These are phyloP conservation scores for Aspergillus sp. DNA, from an alignment of 2,329 filamentous ascomycete species.

Conservation along the genomic window DNA sequence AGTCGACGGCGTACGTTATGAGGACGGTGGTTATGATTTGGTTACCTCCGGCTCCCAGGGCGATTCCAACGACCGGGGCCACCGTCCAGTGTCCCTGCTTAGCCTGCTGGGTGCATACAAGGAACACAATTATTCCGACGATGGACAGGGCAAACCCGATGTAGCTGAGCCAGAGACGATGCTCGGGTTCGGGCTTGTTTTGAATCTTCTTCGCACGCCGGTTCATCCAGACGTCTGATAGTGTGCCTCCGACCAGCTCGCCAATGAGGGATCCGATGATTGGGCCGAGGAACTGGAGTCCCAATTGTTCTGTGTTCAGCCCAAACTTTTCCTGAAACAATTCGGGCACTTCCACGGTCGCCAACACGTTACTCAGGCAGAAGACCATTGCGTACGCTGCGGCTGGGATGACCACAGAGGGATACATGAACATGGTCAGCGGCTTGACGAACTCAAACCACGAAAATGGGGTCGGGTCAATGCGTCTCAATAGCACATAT, in stretches of 20 bases:
- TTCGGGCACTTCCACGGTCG: slow-evolving; percentile 61
- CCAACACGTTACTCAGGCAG: slow-evolving; percentile 53
- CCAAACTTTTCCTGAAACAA: slow-evolving; percentile 57
- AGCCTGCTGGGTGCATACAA: slow-evolving; percentile 54
- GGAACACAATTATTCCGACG: slow-evolving; percentile 57
- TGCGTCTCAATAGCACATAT: slow-evolving; percentile 49
- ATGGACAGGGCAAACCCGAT: slow-evolving; percentile 53
- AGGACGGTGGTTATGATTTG: slow-evolving; percentile 64
- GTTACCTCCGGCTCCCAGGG: slow-evolving; percentile 56
- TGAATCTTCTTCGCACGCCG: slow-evolving; percentile 28
- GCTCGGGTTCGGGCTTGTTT: slow-evolving; percentile 51
- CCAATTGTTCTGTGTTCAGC: slow-evolving; percentile 59
- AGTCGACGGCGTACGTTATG: slow-evolving; percentile 62
- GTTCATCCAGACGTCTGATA: slow-evolving; percentile 60
- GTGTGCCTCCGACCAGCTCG: slow-evolving; percentile 59
- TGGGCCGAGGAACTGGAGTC: slow-evolving; percentile 56
- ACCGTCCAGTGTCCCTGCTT: slow-evolving; percentile 52
- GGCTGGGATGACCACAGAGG: slow-evolving; percentile 54
- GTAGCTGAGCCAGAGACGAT: slow-evolving; percentile 60
- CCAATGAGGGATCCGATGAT: slow-evolving; percentile 61
- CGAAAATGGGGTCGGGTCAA: slow-evolving; percentile 53
- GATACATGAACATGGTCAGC: slow-evolving; percentile 46
- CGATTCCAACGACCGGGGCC: slow-evolving; percentile 57
- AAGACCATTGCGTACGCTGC: slow-evolving; percentile 60
- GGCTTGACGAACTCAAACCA: slow-evolving; percentile 54